Evolutionary conservation across 169 alveolate species (phyloP).

Genomic region (Perkinsus marinus): DNA sequence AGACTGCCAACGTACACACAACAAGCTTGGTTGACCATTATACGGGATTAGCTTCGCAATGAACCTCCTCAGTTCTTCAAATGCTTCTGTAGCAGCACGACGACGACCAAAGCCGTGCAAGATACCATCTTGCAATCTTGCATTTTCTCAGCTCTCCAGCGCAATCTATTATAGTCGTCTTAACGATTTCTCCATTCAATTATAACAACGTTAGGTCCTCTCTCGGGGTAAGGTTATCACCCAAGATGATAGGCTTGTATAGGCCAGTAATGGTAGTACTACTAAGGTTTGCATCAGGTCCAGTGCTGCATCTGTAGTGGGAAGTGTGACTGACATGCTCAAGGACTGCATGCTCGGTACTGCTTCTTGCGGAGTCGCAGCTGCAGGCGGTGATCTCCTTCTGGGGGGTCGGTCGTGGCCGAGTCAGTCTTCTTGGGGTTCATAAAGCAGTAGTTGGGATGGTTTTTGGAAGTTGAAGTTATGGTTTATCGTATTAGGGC

Average conservation of each 20-base stretch:
- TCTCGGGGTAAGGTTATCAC: neutral
- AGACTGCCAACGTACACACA: neutral
- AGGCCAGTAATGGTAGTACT: neutral
- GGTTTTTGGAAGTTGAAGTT: no score
- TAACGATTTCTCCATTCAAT: neutral
- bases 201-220: no score
- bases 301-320: no score
- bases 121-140: neutral
- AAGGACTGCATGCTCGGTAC: no score
- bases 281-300: no score
- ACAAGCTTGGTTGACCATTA: neutral
- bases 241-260: neutral
- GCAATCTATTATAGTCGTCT: neutral
- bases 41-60: neutral
- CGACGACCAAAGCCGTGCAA: neutral
- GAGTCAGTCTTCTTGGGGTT: no score
- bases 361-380: no score
- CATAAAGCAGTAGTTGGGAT: no score
- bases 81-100: neutral
- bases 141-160: neutral
- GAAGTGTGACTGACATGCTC: no score
- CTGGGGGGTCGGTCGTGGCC: no score
- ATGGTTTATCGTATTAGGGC: no score
- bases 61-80: neutral
- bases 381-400: no score